These are phyloP conservation scores for Helenozyma rhizophorensis DNA, from an alignment of 805 yeast genomes.

Conservation along the genomic window DNA sequence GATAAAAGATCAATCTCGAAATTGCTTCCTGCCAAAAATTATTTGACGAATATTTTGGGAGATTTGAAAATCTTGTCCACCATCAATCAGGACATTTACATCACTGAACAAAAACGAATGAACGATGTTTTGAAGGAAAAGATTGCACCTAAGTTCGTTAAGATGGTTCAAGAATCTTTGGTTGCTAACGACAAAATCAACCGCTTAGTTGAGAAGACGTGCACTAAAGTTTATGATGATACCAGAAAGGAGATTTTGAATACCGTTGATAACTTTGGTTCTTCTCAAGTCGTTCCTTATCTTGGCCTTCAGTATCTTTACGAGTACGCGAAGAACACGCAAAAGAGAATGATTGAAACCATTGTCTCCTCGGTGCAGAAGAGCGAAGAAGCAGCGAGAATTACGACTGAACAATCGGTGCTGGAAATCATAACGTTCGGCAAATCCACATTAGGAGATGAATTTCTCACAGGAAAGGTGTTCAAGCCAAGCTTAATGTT, in stretches of 20 bases:
- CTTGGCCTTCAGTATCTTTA: conserved; percentile 60
- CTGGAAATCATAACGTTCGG: conserved; percentile 62
- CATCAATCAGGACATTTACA: conserved; percentile 55
- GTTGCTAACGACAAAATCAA: conserved; percentile 57
- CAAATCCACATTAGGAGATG: conserved; percentile 57
- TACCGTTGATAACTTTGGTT: conserved; percentile 52
- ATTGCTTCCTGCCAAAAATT: conserved; percentile 89
- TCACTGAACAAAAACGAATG: conserved; percentile 45
- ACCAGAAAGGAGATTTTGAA: conserved; percentile 50
- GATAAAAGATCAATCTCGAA: conserved; percentile 89
- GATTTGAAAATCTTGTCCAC: conserved; percentile 62
- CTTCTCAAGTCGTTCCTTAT: conserved; percentile 49
- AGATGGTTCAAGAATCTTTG: conserved; percentile 47
- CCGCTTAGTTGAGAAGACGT: conserved; percentile 55
- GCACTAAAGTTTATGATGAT: conserved; percentile 54
- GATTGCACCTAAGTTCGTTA: conserved; percentile 62
- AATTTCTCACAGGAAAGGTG: conserved; percentile 52
- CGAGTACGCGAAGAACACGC: conserved; percentile 67
- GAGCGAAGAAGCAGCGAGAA: conserved; percentile 69
- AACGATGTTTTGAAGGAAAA: conserved; percentile 44
- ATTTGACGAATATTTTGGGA: conserved; percentile 58
- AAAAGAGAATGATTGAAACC: conserved; percentile 59
- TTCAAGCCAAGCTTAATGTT: conserved; percentile 82
- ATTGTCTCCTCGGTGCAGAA: conserved; percentile 58
- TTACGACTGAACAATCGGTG: conserved; percentile 56